phyloP scores from a whole-genome alignment of 352 stramenopile species.

The Pythium sukuiense region DNA sequence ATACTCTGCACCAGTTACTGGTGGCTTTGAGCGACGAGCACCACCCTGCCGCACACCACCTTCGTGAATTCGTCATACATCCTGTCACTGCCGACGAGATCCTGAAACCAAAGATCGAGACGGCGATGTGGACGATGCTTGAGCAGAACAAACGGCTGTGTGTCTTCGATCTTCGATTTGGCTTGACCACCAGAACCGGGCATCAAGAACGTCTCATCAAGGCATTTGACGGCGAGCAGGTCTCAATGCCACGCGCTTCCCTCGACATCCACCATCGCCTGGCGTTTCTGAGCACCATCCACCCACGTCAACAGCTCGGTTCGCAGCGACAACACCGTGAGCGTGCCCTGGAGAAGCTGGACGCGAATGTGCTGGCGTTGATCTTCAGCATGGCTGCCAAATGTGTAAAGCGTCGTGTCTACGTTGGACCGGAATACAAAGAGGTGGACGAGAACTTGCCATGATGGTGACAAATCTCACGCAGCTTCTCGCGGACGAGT shows the following conservation, averaged over 20 bases:
- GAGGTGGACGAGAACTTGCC: too few relatives aligned
- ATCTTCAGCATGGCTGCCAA: background rate
- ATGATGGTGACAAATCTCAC: too few relatives aligned
- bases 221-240: background rate
- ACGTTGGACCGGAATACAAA: background rate
- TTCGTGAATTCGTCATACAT: background rate
- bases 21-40: background rate
- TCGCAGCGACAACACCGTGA: background rate
- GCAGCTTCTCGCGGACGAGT: too few relatives aligned
- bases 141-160: background rate
- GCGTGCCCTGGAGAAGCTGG: background rate
- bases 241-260: too few relatives aligned
- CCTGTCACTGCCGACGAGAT: background rate
- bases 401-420: background rate
- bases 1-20: background rate
- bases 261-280: too few relatives aligned
- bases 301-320: too few relatives aligned
- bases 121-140: background rate
- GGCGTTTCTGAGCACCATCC: too few relatives aligned
- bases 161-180: background rate
- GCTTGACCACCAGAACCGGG: background rate
- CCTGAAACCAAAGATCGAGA: too few relatives aligned
- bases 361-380: background rate
- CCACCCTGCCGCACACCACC: background rate
- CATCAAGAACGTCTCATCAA: background rate